Evolutionary conservation across 257 asterid genomes (phyloP).

Genomic region (Nicotiana paniculata): DNA sequence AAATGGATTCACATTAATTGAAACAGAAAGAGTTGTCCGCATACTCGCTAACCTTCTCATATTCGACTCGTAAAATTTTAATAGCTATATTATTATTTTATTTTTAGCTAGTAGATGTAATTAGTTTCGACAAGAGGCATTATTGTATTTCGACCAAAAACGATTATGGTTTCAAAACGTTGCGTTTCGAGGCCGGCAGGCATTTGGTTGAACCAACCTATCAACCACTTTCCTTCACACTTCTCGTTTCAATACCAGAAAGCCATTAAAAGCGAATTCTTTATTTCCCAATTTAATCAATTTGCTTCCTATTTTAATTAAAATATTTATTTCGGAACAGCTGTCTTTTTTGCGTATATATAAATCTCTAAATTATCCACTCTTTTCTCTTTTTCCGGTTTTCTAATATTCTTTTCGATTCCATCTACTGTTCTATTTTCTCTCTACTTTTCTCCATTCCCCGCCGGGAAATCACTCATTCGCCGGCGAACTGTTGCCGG

Average conservation of each 20-base stretch:
- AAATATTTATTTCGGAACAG: not conserved
- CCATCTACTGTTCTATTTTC: slow-evolving; percentile 31
- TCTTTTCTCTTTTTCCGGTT: slow-evolving; percentile 31
- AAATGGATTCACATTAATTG: too few relatives aligned
- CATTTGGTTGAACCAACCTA: slow-evolving; percentile 47
- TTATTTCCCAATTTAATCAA: not conserved
- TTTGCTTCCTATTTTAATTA: not conserved
- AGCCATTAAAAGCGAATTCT: not conserved
- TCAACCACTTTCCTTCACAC: slow-evolving; percentile 33
- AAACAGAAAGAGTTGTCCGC: too few relatives aligned
- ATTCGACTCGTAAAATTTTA: too few relatives aligned
- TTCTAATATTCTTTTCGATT: slow-evolving; percentile 32
- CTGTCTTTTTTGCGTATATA: slow-evolving; percentile 4
- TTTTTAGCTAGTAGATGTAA: too few relatives aligned
- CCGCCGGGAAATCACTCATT: not conserved
- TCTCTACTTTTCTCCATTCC: slow-evolving; percentile 13
- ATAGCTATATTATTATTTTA: too few relatives aligned
- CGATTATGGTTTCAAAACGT: not conserved
- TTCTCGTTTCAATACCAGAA: slow-evolving; percentile 16
- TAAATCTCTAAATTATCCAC: slow-evolving; percentile 23
- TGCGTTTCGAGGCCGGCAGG: slow-evolving; percentile 15
- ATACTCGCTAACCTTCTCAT: rapidly evolving
- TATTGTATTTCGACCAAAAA: too few relatives aligned
- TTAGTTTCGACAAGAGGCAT: too few relatives aligned
- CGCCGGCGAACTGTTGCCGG: not conserved